These are phyloP conservation scores for Rostrohypoxylon terebratum DNA, from an alignment of 495 filamentous ascomycete species.

Conservation along the genomic window DNA sequence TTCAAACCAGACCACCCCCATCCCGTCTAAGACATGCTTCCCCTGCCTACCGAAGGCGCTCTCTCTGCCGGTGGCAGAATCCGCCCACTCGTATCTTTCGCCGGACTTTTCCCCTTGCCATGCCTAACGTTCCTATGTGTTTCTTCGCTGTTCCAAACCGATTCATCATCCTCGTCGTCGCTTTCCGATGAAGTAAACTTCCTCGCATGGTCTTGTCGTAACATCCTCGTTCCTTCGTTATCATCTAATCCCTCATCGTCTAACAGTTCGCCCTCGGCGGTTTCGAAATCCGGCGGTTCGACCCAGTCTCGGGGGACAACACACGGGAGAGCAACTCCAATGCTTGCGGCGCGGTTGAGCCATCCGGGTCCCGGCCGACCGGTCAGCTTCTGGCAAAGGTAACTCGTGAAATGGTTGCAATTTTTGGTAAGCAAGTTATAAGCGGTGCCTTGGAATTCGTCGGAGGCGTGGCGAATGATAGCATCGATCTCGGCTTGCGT, in stretches of 20 bases:
- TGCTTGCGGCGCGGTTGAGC: slow-evolving; percentile 82
- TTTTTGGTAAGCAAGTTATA: slow-evolving; percentile 84
- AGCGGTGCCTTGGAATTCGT: slow-evolving; percentile 73
- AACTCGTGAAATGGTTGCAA: slow-evolving; percentile 84
- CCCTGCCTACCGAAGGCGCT: slow-evolving; percentile 51
- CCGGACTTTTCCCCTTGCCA: slow-evolving; percentile 49
- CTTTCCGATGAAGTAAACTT: slow-evolving; percentile 31
- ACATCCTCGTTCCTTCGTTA: slow-evolving; percentile 67
- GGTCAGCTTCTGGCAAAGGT: slow-evolving; percentile 74
- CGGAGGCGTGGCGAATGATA: slow-evolving; percentile 72
- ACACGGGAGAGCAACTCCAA: slow-evolving; percentile 80
- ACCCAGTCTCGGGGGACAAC: slow-evolving; percentile 85
- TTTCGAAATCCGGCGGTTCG: slow-evolving; percentile 77
- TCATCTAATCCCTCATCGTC: slow-evolving; percentile 59
- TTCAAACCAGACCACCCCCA: slow-evolving; percentile 41
- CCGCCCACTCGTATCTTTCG: slow-evolving; percentile 55
- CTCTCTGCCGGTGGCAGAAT: slow-evolving; percentile 57
- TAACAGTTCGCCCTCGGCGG: slow-evolving; percentile 74
- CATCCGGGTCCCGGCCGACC: slow-evolving; percentile 72
- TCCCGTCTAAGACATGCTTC: slow-evolving; percentile 42
- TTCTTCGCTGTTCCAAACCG: slow-evolving; percentile 50
- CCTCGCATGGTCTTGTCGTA: slow-evolving; percentile 49
- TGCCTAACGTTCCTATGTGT: slow-evolving; percentile 40
- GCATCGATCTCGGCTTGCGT: slow-evolving; percentile 72
- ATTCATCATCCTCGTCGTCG: slow-evolving; percentile 33